phyloP scores from a whole-genome alignment of 2,329 filamentous ascomycete species.

The Sordariomycetes sp. region DNA sequence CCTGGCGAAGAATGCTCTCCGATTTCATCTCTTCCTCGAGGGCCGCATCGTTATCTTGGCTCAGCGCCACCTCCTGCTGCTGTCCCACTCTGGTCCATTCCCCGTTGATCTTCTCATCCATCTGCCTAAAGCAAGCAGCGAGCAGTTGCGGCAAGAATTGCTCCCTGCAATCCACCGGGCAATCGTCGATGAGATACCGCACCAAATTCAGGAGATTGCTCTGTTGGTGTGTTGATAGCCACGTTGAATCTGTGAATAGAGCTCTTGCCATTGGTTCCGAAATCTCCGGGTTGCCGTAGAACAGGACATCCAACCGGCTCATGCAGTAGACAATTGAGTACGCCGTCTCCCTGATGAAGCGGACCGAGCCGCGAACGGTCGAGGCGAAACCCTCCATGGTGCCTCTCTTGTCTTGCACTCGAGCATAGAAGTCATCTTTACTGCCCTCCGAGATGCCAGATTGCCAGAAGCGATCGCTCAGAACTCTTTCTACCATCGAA shows the following conservation, averaged over 20 bases:
- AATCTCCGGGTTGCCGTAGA: slow-evolving; percentile 83
- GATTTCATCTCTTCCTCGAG: slow-evolving; percentile 96
- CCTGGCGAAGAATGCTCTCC: slow-evolving; percentile 86
- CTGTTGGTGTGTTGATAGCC: slow-evolving; percentile 84
- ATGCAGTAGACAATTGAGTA: slow-evolving; percentile 94
- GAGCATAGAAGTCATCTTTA: slow-evolving; percentile 91
- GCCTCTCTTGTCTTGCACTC: slow-evolving; percentile 78
- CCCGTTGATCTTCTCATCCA: slow-evolving; percentile 75
- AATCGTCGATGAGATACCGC: slow-evolving; percentile 83
- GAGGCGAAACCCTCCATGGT: slow-evolving; percentile 93
- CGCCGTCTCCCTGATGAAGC: slow-evolving; percentile 84
- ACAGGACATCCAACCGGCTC: slow-evolving; percentile 76
- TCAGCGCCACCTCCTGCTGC: slow-evolving; percentile 48
- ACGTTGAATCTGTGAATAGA: slow-evolving; percentile 72
- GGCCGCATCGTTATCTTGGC: slow-evolving; percentile 61
- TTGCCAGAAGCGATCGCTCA: slow-evolving; percentile 97
- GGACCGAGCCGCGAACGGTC: slow-evolving; percentile 78
- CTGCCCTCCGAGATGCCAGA: slow-evolving; percentile 93
- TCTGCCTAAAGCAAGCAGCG: slow-evolving; percentile 71
- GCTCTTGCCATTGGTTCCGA: slow-evolving; percentile 76
- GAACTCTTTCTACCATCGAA: slow-evolving; percentile 66
- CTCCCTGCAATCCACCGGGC: slow-evolving; percentile 66
- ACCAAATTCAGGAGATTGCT: slow-evolving; percentile 88
- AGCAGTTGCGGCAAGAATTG: slow-evolving; percentile 82
- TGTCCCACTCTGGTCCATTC: slow-evolving; percentile 77